Evolutionary conservation across 352 stramenopile genomes (phyloP).

Genomic region (Pythium myriotylum): DNA sequence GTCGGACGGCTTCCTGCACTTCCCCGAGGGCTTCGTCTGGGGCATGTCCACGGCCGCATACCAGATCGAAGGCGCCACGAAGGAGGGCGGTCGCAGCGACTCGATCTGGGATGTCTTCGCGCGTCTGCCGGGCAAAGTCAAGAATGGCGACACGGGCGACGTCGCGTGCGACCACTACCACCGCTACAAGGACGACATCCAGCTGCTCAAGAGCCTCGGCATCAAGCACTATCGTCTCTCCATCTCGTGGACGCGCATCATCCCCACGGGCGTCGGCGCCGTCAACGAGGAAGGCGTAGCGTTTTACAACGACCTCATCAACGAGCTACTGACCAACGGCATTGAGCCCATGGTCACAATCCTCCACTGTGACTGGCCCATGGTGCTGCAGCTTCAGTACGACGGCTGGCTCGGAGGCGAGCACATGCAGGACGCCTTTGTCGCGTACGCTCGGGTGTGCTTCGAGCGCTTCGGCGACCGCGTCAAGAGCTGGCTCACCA

Average conservation of each 20-base stretch:
- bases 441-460: slow-evolving; percentile 82
- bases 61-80: slow-evolving; percentile 91
- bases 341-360: slow-evolving; percentile 93
- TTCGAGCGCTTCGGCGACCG: slow-evolving; percentile 91
- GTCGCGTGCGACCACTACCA: slow-evolving; percentile 94
- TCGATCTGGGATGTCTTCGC: slow-evolving; percentile 81
- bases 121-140: slow-evolving; percentile 23
- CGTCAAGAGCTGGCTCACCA: slow-evolving; percentile 92
- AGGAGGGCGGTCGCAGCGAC: slow-evolving; percentile 77
- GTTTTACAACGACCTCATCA: slow-evolving; percentile 93
- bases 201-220: slow-evolving; percentile 87
- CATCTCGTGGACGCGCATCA: slow-evolving; percentile 91
- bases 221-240: slow-evolving; percentile 93
- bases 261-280: slow-evolving; percentile 41
- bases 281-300: slow-evolving; percentile 80
- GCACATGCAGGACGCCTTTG: slow-evolving; percentile 68
- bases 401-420: slow-evolving; percentile 49
- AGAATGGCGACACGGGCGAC: slow-evolving; percentile 44
- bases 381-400: slow-evolving; percentile 65
- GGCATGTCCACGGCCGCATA: slow-evolving; percentile 88
- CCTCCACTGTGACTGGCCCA: slow-evolving; percentile 96
- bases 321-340: slow-evolving; percentile 60
- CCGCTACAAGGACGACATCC: slow-evolving; percentile 87
- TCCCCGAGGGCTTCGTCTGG: slow-evolving; percentile 75
- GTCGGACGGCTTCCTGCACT: too few species aligned